Conservation (phyloP, 108 stramenopile genomes). For the Skeletonema grethae region DNA sequence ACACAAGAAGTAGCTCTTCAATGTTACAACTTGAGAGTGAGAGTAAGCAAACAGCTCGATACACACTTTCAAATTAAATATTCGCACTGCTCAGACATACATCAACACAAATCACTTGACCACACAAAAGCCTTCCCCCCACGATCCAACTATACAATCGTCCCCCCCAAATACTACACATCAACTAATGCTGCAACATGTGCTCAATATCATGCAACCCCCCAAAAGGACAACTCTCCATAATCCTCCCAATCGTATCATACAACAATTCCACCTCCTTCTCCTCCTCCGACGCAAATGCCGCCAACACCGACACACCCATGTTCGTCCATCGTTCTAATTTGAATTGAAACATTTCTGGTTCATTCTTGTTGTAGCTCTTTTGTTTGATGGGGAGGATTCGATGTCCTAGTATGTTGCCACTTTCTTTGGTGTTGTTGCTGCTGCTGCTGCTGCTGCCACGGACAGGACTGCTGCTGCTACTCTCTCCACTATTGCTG, state of each 20-base stretch:
- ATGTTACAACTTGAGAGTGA: too few species aligned
- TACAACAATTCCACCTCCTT: conserved; percentile 39
- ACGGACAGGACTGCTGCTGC: too few species aligned
- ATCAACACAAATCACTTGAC: too few species aligned
- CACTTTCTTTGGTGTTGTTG: background rate
- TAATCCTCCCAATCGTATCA: conserved; percentile 36
- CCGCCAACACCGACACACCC: conserved; percentile 48
- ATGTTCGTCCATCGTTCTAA: conserved; percentile 54
- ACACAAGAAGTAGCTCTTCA: too few species aligned
- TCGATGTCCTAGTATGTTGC: conserved; percentile 39
- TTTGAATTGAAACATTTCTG: conserved; percentile 54
- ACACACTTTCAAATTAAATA: too few species aligned
- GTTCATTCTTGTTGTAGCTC: conserved; percentile 45
- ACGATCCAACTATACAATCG: too few species aligned
- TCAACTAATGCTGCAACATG: conserved; percentile 31
- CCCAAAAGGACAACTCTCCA: conserved; percentile 39
- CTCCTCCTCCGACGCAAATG: conserved; percentile 53
- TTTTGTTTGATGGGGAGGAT: conserved; percentile 46
- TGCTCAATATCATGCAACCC: conserved; percentile 53
- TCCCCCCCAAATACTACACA: too few species aligned
- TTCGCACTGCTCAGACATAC: too few species aligned
- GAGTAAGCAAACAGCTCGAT: too few species aligned
- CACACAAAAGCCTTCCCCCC: too few species aligned
- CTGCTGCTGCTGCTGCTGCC: background rate
- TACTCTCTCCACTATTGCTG: background rate